phyloP scores from a whole-genome alignment of 2,329 filamentous ascomycete genomes.

The Pseudodiploospora longispora region DNA sequence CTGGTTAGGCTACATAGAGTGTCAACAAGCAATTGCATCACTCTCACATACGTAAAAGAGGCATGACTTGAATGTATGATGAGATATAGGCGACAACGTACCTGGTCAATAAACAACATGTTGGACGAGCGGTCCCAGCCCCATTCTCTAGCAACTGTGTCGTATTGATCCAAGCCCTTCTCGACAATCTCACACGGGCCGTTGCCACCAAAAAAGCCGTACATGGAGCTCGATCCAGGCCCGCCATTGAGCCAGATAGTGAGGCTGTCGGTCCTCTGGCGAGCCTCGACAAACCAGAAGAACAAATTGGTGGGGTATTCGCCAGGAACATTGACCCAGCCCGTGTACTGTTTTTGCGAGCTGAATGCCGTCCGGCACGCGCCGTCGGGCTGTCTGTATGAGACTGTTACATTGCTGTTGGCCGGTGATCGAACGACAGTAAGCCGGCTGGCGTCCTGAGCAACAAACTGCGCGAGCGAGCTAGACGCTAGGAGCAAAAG shows the following conservation, averaged over 20 bases:
- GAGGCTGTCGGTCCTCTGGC: slow-evolving; percentile 32
- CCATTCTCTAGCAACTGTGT: slow-evolving; percentile 51
- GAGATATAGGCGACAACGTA: slow-evolving; percentile 16
- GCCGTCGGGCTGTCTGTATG: slow-evolving; percentile 54
- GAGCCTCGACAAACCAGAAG: slow-evolving; percentile 43
- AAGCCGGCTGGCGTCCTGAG: slow-evolving; percentile 26
- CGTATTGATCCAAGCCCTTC: slow-evolving; percentile 38
- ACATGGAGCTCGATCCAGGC: slow-evolving; percentile 56
- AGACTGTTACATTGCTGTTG: slow-evolving; percentile 55
- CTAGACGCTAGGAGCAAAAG: not conserved
- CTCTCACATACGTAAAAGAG: too few relatives aligned
- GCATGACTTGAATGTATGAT: not conserved
- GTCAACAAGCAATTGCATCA: too few relatives aligned
- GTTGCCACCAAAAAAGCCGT: slow-evolving; percentile 54
- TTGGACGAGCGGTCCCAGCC: slow-evolving; percentile 54
- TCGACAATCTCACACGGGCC: slow-evolving; percentile 47
- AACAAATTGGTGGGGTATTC: slow-evolving; percentile 43
- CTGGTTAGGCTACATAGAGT: slow-evolving; percentile 51
- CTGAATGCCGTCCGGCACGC: slow-evolving; percentile 58
- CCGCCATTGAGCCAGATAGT: slow-evolving; percentile 62
- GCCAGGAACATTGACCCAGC: slow-evolving; percentile 58
- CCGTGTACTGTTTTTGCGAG: slow-evolving; percentile 60
- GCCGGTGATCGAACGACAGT: slow-evolving; percentile 55
- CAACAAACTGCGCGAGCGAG: slow-evolving; percentile 25
- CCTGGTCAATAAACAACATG: slow-evolving; percentile 50